Percentiles rank a stretch among this genome's conserved stretches.
Evolutionary conservation across 2,329 filamentous ascomycete genomes (phyloP).

Genomic region (Lasiodiplodia gonubiensis): DNA sequence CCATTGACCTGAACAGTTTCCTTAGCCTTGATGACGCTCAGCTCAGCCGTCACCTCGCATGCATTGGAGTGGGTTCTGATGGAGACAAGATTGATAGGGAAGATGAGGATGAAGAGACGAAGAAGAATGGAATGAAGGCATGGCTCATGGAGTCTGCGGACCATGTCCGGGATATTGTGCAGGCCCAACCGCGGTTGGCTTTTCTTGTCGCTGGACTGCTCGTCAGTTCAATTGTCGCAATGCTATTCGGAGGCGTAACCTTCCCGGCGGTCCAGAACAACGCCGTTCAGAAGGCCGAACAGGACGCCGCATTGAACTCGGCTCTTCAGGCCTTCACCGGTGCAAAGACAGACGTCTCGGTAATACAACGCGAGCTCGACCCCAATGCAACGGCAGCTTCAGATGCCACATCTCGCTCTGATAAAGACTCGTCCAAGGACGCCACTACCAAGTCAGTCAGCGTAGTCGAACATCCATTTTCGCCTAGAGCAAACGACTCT

Average conservation of each 20-base stretch:
- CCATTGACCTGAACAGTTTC: conserved; percentile 43
- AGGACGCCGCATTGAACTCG: conserved; percentile 22
- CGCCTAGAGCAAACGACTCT: conserved; percentile 36
- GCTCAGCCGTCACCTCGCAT: conserved; percentile 46
- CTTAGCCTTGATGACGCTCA: conserved; percentile 42
- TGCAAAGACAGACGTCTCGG: conserved; percentile 22
- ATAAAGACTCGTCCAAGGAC: conserved; percentile 17
- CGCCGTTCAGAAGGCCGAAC: conserved; percentile 17
- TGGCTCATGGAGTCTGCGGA: neutral
- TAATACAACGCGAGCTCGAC: conserved; percentile 21
- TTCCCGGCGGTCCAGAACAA: conserved; percentile 6
- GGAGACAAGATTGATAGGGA: neutral
- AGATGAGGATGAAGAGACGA: conserved; percentile 1
- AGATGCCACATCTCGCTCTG: conserved; percentile 1
- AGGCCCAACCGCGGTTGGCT: conserved; percentile 18
- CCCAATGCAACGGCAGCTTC: conserved; percentile 13
- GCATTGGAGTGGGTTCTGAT: conserved; percentile 33
- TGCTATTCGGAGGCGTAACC: conserved; percentile 1
- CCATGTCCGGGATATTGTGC: conserved; percentile 9
- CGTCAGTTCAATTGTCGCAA: conserved; percentile 7
- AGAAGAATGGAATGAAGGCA: neutral
- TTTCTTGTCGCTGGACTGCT: conserved; percentile 15
- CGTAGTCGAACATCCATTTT: conserved; percentile 25
- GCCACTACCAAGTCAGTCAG: conserved; percentile 20
- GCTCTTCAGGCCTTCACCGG: conserved; percentile 25